Evolutionary conservation across 257 asterid genomes (phyloP).

Genomic region (Fraxinus pennsylvanica): DNA sequence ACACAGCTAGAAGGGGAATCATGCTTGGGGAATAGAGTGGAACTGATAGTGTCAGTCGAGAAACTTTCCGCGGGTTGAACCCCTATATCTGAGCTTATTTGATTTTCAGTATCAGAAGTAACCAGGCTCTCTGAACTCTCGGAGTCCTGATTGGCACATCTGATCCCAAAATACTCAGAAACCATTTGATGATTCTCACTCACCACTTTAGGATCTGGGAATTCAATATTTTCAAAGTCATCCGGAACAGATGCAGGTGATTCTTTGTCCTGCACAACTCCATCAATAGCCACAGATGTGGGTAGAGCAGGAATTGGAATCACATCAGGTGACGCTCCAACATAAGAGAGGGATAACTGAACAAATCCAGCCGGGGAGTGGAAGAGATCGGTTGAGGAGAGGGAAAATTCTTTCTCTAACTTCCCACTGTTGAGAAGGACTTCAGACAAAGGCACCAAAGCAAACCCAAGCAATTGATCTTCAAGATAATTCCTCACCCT

Average conservation of each 20-base stretch:
- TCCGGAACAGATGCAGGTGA: slow-evolving; percentile 33
- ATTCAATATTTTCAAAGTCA: slow-evolving; percentile 78
- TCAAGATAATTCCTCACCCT: slow-evolving; percentile 87
- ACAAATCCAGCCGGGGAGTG: slow-evolving; percentile 98
- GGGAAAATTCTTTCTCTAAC: slow-evolving; percentile 82
- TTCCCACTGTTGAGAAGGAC: slow-evolving; percentile 62
- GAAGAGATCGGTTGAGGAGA: slow-evolving; percentile 90
- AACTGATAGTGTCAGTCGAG: slow-evolving; percentile 30
- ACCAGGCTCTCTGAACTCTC: slow-evolving; percentile 58
- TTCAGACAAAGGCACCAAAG: slow-evolving; percentile 85
- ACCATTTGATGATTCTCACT: slow-evolving; percentile 84
- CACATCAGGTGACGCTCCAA: slow-evolving; percentile 75
- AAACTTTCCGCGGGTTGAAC: slow-evolving; percentile 40
- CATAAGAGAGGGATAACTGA: slow-evolving; percentile 64
- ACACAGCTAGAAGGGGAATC: slow-evolving; percentile 68
- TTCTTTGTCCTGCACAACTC: slow-evolving; percentile 37
- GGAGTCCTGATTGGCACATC: slow-evolving; percentile 49
- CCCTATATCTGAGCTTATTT: slow-evolving; percentile 47
- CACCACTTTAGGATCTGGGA: slow-evolving; percentile 81
- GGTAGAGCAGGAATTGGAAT: slow-evolving; percentile 53
- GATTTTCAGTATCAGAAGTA: slow-evolving; percentile 61
- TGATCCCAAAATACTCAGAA: slow-evolving; percentile 74
- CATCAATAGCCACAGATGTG: slow-evolving; percentile 36
- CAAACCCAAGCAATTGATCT: slow-evolving; percentile 91
- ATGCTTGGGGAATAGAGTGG: slow-evolving; percentile 33